Base-by-base conservation (phyloP, 352 stramenopile genomes). In the Phytophthora foliorum region DNA sequence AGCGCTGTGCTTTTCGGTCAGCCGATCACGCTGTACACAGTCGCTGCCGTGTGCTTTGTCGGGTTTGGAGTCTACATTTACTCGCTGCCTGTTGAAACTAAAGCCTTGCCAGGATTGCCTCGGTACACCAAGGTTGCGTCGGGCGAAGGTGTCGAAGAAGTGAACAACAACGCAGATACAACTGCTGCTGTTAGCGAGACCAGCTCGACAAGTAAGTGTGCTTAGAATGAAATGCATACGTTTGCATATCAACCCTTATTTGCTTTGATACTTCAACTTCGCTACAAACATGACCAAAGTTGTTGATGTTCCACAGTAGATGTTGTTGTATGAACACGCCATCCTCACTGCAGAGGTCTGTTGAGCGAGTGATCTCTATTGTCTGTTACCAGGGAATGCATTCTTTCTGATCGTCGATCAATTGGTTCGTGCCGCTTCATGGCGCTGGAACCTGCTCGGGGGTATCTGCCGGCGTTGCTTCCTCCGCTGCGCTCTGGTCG, bases 31-130 rank as follows among this genome's bases (percentile, higher is more conserved):
- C 19, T 87, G 19, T 82, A 81, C 27, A 81, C 84, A 17, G 68
- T 81, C 10, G 54, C 83, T 19, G 82, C 84, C 6, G 84, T 94
- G n/a, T 65, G 69, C n/a, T 90, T 78, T 42, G 86, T 94, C 11
- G 77, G 69, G 22, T 90, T 86, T 34, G 86, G 86, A 25, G 85
- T 93, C 36, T 94, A 94, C 76, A 87, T 94, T 31, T 94, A 94
- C 72, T 92, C 86, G 24, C 62, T 89, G 8, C 86, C 86, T 0
- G 71, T 92, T 1, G 76, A 88, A 21, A 11, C 32, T 10, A 49
- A 49, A 32, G 41, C 29, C 19, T 16, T 38, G n/a, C 14, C 36
- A 2, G 55, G 54, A 61, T 31, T 78, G 16, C 71, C 71, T 13
- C 44, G 70, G 49, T 79, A 79, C 48, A 42, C 61, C 3, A 74